Conservation (phyloP, 257 asterid genomes). For the Ajuga chamaepitys region DNA sequence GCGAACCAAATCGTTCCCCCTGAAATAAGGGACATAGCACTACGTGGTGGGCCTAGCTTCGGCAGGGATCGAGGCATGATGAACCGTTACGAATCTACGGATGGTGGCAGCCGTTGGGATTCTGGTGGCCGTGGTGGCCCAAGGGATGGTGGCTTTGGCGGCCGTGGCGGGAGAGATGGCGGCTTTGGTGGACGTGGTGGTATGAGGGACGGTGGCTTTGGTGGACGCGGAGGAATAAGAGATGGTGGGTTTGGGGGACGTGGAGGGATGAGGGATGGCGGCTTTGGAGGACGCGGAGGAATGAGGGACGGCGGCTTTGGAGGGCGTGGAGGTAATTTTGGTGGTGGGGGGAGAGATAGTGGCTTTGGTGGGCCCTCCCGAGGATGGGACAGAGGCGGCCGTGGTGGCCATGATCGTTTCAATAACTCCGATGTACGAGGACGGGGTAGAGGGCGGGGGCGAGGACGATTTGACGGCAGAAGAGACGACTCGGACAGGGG, state of each 20-base stretch:
- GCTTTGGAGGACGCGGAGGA: constrained; percentile 56
- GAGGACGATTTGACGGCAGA: constrained; percentile 65
- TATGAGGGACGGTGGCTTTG: constrained; percentile 48
- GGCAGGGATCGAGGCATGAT: constrained; percentile 64
- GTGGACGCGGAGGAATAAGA: constrained; percentile 63
- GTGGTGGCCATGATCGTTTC: constrained; percentile 45
- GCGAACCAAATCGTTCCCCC: constrained; percentile 95
- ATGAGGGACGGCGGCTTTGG: constrained; percentile 42
- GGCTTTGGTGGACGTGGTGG: constrained; percentile 62
- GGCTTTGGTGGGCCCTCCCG: constrained; percentile 39
- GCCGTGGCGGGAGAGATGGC: constrained; percentile 63
- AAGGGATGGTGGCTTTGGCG: constrained; percentile 57
- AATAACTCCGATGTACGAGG: constrained; percentile 51
- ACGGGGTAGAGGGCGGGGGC: constrained; percentile 69
- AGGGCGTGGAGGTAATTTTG: constrained; percentile 49
- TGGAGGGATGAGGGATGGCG: constrained; percentile 55
- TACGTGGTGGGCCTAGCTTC: constrained; percentile 70
- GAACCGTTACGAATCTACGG: constrained; percentile 55
- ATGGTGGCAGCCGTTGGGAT: constrained; percentile 67
- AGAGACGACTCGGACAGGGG: constrained; percentile 56
- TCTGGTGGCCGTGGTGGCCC: constrained; percentile 68
- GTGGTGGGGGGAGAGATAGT: constrained; percentile 55
- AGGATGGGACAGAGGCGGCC: constrained; percentile 75
- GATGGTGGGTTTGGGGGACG: constrained; percentile 60
- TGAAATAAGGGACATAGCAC: constrained; percentile 70